A percentile compares a stretch with the other conserved stretches of the same genome.
phyloP scores from a whole-genome alignment of 2,329 filamentous ascomycete genomes.

The Verticillium klebahnii region DNA sequence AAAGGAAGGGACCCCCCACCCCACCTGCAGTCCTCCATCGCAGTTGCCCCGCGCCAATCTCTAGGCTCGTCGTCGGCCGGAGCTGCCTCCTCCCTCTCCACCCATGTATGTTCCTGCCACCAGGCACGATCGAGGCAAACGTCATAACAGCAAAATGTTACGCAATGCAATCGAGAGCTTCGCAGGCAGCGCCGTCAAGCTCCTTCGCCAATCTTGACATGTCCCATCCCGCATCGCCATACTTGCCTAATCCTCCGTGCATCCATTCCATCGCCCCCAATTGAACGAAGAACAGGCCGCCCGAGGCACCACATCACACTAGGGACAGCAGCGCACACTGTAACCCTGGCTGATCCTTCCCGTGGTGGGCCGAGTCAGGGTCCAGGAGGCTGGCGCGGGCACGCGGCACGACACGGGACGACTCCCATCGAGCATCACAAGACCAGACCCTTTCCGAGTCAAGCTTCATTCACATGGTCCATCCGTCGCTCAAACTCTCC shows the following conservation, averaged over 20 bases:
- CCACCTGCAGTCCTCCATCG: neutral
- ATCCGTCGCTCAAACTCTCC: neutral
- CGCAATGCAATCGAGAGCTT: neutral
- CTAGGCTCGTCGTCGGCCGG: too few relatives aligned
- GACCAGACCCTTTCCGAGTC: neutral
- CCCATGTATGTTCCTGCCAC: too few relatives aligned
- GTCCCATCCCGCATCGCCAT: neutral
- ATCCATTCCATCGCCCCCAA: neutral
- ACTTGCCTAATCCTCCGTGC: neutral
- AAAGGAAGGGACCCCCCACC: too few relatives aligned
- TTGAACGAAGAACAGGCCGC: neutral
- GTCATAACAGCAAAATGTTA: neutral
- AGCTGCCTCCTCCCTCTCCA: neutral
- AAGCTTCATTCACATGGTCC: neutral
- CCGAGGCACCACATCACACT: neutral
- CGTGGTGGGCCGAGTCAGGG: neutral
- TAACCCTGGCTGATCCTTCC: neutral
- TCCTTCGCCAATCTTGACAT: neutral
- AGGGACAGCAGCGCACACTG: neutral
- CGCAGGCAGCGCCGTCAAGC: neutral
- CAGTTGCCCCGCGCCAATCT: neutral
- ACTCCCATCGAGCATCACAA: neutral
- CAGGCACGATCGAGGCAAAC: neutral
- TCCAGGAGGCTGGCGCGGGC: neutral
- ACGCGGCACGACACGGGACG: neutral